Evolutionary conservation across 495 filamentous ascomycete genomes (phyloP), one percentile per base, ranked within the genome.

Genomic region (Peziza echinospora): DNA sequence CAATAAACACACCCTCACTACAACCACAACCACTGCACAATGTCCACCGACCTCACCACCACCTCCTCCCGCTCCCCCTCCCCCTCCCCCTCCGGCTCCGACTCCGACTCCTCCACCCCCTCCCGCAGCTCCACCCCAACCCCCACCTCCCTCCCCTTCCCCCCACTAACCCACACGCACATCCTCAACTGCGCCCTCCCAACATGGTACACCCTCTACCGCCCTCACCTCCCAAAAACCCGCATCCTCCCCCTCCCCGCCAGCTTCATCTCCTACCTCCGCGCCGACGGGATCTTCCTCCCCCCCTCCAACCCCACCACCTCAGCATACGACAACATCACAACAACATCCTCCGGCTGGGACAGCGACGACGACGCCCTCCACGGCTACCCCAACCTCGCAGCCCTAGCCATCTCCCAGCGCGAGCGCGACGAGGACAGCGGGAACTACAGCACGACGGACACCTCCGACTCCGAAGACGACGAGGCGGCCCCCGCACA

Each of bases 181-280:
- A 91, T 97, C 53, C 63, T 93, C 26, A 75, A 94, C 61, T 97
- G 89, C 64, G 89, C 89, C 28, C 94, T 85, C 61, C 80, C 92
- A 62, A 71, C 70, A 49, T 97, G 89, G 89, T 80, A 93, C 53
- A 70, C 41, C 34, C 60, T 63, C 63, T 94, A 93, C 60, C 84
- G 85, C 42, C 62, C 73, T 6, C 67, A 82, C 22, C 80, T 81
- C 10, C 85, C 87, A 23, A 87, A 85, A 64, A 82, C 86, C 3
- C 76, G 80, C 16, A 69, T 83, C 28, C 80, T 96, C 26, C 80
- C 84, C 0, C 70, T 96, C 1, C 69, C 75, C 1, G 59, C 64
- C 3, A 62, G 75, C 6, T 94, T 99, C 60, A 62, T 96, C 43
- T 66, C 71, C 26, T 97, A 94, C 63, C 76, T 97, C 40, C 84